Conservation (phyloP, 2,329 filamentous ascomycete genomes). For the Alternaria postmessia region DNA sequence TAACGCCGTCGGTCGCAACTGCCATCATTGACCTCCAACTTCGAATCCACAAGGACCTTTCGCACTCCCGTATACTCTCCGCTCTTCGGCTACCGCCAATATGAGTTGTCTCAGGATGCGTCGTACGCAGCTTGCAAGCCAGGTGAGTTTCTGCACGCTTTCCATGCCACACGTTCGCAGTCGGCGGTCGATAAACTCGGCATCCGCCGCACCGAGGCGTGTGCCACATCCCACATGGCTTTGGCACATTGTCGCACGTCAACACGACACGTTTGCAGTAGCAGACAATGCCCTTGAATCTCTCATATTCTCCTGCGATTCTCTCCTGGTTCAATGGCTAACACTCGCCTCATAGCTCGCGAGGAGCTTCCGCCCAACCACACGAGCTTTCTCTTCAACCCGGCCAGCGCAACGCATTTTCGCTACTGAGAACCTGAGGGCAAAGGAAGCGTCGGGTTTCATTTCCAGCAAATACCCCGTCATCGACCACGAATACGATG, state of each 20-base stretch:
- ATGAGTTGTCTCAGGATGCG: slow-evolving; percentile 53
- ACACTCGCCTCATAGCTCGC: slow-evolving; percentile 63
- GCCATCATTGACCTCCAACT: slow-evolving; percentile 36
- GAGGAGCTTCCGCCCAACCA: slow-evolving; percentile 68
- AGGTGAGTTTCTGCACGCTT: slow-evolving; percentile 41
- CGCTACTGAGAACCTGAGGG: slow-evolving; percentile 83
- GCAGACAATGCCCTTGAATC: neutral
- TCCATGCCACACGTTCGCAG: slow-evolving; percentile 18
- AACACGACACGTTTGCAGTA: neutral
- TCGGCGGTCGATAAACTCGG: slow-evolving; percentile 24
- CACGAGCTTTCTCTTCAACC: slow-evolving; percentile 86
- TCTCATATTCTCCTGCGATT: neutral
- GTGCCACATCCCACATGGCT: slow-evolving; percentile 33
- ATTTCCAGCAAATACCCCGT: slow-evolving; percentile 92
- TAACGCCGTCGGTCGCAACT: slow-evolving; percentile 22
- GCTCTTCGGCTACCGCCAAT: slow-evolving; percentile 40
- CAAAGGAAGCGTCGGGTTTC: slow-evolving; percentile 89
- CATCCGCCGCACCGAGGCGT: slow-evolving; percentile 37
- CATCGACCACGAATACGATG: slow-evolving; percentile 99
- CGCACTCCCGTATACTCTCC: slow-evolving; percentile 33
- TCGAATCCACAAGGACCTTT: slow-evolving; percentile 34
- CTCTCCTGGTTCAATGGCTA: slow-evolving; percentile 38
- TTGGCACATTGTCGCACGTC: slow-evolving; percentile 16
- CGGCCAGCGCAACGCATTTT: slow-evolving; percentile 84
- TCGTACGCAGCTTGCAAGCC: slow-evolving; percentile 49